Conservation (phyloP, 2,329 filamentous ascomycete species). For the Ceratocystis diversiconidia region DNA sequence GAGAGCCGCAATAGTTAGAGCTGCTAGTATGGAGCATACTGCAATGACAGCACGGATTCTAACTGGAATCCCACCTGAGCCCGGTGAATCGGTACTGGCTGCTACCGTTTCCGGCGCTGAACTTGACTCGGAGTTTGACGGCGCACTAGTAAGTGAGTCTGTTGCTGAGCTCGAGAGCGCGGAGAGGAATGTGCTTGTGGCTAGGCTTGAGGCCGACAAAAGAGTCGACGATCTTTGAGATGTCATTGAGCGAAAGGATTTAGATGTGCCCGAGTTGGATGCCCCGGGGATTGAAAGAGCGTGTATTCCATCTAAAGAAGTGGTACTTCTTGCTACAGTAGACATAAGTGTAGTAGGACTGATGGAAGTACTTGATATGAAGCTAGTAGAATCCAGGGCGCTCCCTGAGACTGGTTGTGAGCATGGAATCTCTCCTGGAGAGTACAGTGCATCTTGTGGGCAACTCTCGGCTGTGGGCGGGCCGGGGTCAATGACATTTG, state of each 20-base stretch:
- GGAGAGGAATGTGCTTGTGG: background rate
- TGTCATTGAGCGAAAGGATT: background rate
- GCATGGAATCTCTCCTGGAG: constrained; percentile 8
- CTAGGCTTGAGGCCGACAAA: background rate
- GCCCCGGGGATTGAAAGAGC: background rate
- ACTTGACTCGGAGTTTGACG: background rate
- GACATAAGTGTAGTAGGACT: background rate
- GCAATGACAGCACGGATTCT: constrained; percentile 12
- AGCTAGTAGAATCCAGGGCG: background rate
- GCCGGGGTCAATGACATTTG: constrained; percentile 14
- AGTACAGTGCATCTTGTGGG: constrained; percentile 14
- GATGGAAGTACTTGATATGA: background rate
- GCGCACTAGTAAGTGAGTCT: background rate
- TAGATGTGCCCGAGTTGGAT: background rate
- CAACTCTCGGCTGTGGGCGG: constrained; percentile 5
- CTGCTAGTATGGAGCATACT: constrained; percentile 12
- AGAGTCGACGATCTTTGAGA: background rate
- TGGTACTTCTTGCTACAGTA: background rate
- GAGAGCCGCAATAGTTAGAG: constrained; percentile 7
- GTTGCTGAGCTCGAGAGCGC: background rate
- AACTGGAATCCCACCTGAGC: constrained; percentile 8
- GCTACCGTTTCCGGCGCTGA: background rate
- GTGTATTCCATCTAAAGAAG: background rate
- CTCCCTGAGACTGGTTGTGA: background rate
- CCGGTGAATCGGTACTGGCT: background rate